Conservation (phyloP, 2,329 filamentous ascomycete genomes). For the Mycosphaerella arachidis region DNA sequence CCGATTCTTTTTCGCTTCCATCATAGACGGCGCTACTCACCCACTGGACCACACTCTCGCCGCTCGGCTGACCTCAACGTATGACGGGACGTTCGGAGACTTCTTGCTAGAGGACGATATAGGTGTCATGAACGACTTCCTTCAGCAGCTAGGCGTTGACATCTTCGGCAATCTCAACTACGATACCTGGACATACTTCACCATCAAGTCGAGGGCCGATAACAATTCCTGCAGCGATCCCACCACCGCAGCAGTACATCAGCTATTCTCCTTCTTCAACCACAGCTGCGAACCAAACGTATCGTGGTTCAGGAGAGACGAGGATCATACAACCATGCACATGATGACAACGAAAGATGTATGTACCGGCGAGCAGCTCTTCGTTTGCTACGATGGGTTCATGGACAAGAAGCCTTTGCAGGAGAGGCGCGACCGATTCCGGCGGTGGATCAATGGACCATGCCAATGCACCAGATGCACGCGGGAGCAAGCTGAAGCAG, state of each 20-base stretch:
- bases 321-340: conserved; percentile 18
- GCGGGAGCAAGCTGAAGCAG: conserved; percentile 19
- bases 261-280: conserved; percentile 90
- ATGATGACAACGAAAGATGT: conserved; percentile 15
- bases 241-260: conserved; percentile 55
- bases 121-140: conserved; percentile 63
- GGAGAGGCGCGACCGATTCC: conserved; percentile 17
- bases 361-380: conserved; percentile 26
- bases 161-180: conserved; percentile 59
- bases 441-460: conserved; percentile 25
- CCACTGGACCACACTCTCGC: conserved; percentile 27
- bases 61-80: conserved; percentile 27
- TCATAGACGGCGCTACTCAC: conserved; percentile 15
- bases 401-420: conserved; percentile 14
- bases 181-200: conserved; percentile 81
- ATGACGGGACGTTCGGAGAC: conserved; percentile 28
- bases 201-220: conserved; percentile 82
- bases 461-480: conserved; percentile 27
- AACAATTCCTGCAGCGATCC: conserved; percentile 71
- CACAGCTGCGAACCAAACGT: conserved; percentile 93
- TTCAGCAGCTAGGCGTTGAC: conserved; percentile 76
- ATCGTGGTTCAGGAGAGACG: conserved; percentile 58
- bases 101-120: conserved; percentile 72
- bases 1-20: conserved; percentile 20
- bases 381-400: conserved; percentile 29